Conservation (phyloP, 768 basidiomycete species). For the Tylopilus sp. region DNA sequence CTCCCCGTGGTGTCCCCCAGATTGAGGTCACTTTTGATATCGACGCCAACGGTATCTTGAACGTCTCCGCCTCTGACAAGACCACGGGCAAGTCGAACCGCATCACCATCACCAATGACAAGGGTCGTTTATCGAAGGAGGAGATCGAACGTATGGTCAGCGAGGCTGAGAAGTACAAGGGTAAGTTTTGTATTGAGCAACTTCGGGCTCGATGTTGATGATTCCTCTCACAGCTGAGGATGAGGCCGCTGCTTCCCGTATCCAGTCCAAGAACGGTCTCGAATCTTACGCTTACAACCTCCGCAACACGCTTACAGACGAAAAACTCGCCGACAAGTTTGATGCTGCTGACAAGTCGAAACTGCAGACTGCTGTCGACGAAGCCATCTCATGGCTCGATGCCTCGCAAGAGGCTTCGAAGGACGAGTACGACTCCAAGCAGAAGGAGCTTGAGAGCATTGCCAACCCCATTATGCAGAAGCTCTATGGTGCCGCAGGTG, state of each 20-base stretch:
- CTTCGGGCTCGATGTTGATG: slow-evolving; percentile 1
- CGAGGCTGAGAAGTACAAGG: slow-evolving; percentile 92
- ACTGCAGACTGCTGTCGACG: slow-evolving; percentile 77
- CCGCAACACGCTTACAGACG: slow-evolving; percentile 82
- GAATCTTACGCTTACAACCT: slow-evolving; percentile 97
- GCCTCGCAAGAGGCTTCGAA: slow-evolving; percentile 84
- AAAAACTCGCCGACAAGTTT: slow-evolving; percentile 85
- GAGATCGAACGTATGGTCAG: slow-evolving; percentile 97
- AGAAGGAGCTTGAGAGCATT: slow-evolving; percentile 87
- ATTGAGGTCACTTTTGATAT: slow-evolving; percentile 97
- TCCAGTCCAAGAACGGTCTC: slow-evolving; percentile 84
- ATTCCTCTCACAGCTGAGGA: slow-evolving; percentile 59
- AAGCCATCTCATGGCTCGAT: slow-evolving; percentile 85
- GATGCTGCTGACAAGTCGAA: slow-evolving; percentile 82
- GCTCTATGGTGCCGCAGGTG: slow-evolving; percentile 60
- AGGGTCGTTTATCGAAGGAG: slow-evolving; percentile 95
- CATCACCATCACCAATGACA: slow-evolving; percentile 94
- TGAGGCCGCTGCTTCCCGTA: slow-evolving; percentile 80
- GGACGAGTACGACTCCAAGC: slow-evolving; percentile 90
- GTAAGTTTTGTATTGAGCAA: slow-evolving; percentile 33
- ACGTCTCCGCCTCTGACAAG: slow-evolving; percentile 94
- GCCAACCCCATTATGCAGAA: slow-evolving; percentile 75
- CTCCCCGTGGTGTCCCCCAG: slow-evolving; percentile 97
- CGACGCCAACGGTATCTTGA: slow-evolving; percentile 93
- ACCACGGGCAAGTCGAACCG: slow-evolving; percentile 95